Evolutionary conservation across 1,139 yeast genomes (phyloP).

Genomic region (Lodderomyces orthopsilosis): DNA sequence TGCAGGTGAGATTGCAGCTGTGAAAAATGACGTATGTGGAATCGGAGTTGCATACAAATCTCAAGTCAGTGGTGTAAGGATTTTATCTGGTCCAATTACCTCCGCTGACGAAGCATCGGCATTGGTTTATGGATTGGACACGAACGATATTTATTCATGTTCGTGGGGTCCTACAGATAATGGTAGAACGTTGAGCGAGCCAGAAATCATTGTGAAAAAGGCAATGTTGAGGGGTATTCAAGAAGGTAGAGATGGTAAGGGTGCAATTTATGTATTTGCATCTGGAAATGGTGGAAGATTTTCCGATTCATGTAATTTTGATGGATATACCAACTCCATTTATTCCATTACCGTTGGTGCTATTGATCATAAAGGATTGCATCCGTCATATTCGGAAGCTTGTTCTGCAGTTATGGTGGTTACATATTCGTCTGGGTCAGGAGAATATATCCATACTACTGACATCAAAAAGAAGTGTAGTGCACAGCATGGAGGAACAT

Average conservation of each 20-base stretch:
- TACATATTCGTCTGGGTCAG: conserved; percentile 89
- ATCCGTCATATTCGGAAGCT: conserved; percentile 86
- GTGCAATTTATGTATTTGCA: conserved; percentile 92
- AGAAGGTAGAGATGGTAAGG: conserved; percentile 78
- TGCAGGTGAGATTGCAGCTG: conserved; percentile 96
- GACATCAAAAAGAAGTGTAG: conserved; percentile 77
- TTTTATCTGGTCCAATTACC: conserved; percentile 75
- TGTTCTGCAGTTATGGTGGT: conserved; percentile 97
- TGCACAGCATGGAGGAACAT: conserved; percentile 86
- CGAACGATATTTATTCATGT: conserved; percentile 91
- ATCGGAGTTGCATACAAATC: conserved; percentile 90
- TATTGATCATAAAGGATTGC: conserved; percentile 78
- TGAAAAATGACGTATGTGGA: conserved; percentile 85
- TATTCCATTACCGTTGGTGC: conserved; percentile 96
- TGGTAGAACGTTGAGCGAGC: conserved; percentile 83
- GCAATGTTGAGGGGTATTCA: conserved; percentile 84
- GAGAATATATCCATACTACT: conserved; percentile 88
- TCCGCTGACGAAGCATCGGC: conserved; percentile 91
- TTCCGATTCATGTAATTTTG: conserved; percentile 93
- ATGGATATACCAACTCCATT: conserved; percentile 95
- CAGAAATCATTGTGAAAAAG: conserved; percentile 71
- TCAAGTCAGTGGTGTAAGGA: conserved; percentile 86
- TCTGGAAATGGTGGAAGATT: conserved; percentile 87
- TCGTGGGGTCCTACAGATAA: conserved; percentile 99
- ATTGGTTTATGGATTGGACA: conserved; percentile 71